These are phyloP conservation scores for Phaeosphaeria sp. DNA, from an alignment of 2,329 filamentous ascomycete species.

Conservation along the genomic window DNA sequence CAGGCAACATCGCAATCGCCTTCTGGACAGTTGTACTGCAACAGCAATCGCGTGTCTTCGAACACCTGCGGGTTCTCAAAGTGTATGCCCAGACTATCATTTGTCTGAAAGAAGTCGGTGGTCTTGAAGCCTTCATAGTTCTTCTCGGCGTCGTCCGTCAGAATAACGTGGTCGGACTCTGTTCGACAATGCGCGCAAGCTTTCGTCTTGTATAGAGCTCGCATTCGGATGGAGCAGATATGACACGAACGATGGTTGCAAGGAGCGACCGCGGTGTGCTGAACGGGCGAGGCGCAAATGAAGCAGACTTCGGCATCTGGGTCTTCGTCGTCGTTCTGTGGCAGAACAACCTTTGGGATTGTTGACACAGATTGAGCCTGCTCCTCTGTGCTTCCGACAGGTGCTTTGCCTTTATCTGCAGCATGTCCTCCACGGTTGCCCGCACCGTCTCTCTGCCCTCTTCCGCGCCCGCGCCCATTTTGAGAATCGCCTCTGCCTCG, in stretches of 20 bases:
- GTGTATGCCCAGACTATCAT: conserved; percentile 87
- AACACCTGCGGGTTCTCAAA: conserved; percentile 90
- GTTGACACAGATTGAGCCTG: conserved; percentile 8
- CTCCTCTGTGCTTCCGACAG: conserved; percentile 15
- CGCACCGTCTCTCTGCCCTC: conserved; percentile 43
- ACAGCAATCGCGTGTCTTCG: conserved; percentile 84
- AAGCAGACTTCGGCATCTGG: conserved; percentile 81
- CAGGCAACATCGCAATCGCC: conserved; percentile 83
- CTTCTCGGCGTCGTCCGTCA: conserved; percentile 84
- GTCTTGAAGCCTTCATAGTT: conserved; percentile 82
- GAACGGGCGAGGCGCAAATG: conserved; percentile 91
- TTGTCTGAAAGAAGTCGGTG: conserved; percentile 75
- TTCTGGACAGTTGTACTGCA: conserved; percentile 96
- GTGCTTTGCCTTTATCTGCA: conserved; percentile 39
- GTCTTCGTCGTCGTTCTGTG: conserved; percentile 35
- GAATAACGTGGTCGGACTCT: conserved; percentile 81
- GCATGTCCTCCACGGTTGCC: conserved; percentile 30
- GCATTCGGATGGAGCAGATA: conserved; percentile 89
- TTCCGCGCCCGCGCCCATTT: conserved; percentile 38
- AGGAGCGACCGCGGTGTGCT: conserved; percentile 85
- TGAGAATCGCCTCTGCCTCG: conserved; percentile 45
- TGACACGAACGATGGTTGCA: conserved; percentile 98
- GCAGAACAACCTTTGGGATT: conserved; percentile 10
- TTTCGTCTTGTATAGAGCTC: conserved; percentile 94
- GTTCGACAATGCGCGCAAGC: conserved; percentile 95